A percentile compares a stretch with the other conserved stretches of the same genome.
Conservation (phyloP, 2,329 filamentous ascomycete species). For the Fusarium torreyae region DNA sequence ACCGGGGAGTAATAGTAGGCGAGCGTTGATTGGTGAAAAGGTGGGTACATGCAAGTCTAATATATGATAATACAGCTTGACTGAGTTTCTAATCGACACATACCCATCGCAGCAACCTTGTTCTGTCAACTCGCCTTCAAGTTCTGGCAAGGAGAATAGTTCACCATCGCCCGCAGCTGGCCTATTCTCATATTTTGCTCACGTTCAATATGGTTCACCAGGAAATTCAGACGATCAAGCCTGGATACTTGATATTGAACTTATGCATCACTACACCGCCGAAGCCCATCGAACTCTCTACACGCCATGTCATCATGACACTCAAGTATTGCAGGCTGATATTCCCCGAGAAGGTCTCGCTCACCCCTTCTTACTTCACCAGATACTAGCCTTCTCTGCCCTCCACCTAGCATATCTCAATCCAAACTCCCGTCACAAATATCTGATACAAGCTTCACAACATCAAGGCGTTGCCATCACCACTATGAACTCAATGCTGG, state of each 20-base stretch:
- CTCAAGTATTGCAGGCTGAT: slow-evolving; percentile 14
- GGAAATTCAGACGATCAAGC: not conserved
- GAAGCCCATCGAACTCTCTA: slow-evolving; percentile 20
- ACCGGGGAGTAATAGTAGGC: not conserved
- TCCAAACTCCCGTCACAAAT: slow-evolving; percentile 15
- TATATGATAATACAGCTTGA: not conserved
- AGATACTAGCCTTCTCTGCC: slow-evolving; percentile 30
- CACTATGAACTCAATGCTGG: slow-evolving; percentile 13
- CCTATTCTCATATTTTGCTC: slow-evolving; percentile 23
- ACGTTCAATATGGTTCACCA: slow-evolving; percentile 5
- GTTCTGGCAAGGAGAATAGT: not conserved
- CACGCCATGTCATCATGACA: slow-evolving; percentile 6
- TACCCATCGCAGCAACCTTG: not conserved
- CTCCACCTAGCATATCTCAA: slow-evolving; percentile 21
- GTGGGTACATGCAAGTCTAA: not conserved
- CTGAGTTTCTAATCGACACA: not conserved
- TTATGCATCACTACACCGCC: slow-evolving; percentile 32
- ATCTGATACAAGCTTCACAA: slow-evolving; percentile 26
- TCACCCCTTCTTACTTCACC: slow-evolving; percentile 20
- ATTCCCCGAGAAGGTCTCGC: slow-evolving; percentile 15
- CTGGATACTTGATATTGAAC: slow-evolving; percentile 18
- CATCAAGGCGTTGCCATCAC: slow-evolving; percentile 27
- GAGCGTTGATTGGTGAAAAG: not conserved
- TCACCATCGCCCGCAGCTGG: not conserved
- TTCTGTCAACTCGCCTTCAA: slow-evolving; percentile 3